Conservation (phyloP, 2,329 filamentous ascomycete genomes). For the Periconia sp. region DNA sequence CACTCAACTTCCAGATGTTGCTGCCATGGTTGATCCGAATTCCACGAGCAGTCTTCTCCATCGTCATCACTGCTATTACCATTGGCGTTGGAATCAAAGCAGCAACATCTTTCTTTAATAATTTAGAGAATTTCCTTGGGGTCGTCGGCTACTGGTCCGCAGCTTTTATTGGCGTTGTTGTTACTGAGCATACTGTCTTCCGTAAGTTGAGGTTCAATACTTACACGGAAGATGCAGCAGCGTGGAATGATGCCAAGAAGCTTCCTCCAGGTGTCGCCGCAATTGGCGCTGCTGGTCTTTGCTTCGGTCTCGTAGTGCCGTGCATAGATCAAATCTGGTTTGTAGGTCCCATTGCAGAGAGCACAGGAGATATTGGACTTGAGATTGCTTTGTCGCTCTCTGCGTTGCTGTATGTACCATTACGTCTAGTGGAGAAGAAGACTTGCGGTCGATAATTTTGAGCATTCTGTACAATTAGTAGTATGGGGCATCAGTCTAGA, state of each 20-base stretch:
- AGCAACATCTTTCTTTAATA: slow-evolving; percentile 62
- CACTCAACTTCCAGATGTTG: slow-evolving; percentile 69
- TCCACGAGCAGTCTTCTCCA: slow-evolving; percentile 63
- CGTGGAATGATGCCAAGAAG: slow-evolving; percentile 47
- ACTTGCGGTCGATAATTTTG: too few species aligned
- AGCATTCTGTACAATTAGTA: too few species aligned
- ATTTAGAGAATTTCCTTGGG: slow-evolving; percentile 51
- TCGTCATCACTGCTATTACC: slow-evolving; percentile 64
- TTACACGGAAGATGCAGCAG: slow-evolving; percentile 44
- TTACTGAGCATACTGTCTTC: slow-evolving; percentile 48
- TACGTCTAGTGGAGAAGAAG: slow-evolving; percentile 49
- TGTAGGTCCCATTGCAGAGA: slow-evolving; percentile 64
- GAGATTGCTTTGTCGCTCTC: slow-evolving; percentile 64
- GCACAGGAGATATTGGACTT: slow-evolving; percentile 69
- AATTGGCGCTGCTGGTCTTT: slow-evolving; percentile 41
- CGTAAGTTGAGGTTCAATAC: slow-evolving; percentile 35
- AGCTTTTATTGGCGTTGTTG: slow-evolving; percentile 37
- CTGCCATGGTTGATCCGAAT: slow-evolving; percentile 62
- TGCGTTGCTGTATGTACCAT: slow-evolving; percentile 51
- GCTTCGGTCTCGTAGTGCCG: slow-evolving; percentile 60
- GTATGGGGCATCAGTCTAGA: too few species aligned
- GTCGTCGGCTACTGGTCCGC: slow-evolving; percentile 45
- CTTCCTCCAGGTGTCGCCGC: slow-evolving; percentile 51
- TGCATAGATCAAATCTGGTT: slow-evolving; percentile 68
- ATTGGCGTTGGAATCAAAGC: slow-evolving; percentile 65